These are phyloP conservation scores for Amanita phalloides DNA, from an alignment of 768 basidiomycete species.

Conservation along the genomic window DNA sequence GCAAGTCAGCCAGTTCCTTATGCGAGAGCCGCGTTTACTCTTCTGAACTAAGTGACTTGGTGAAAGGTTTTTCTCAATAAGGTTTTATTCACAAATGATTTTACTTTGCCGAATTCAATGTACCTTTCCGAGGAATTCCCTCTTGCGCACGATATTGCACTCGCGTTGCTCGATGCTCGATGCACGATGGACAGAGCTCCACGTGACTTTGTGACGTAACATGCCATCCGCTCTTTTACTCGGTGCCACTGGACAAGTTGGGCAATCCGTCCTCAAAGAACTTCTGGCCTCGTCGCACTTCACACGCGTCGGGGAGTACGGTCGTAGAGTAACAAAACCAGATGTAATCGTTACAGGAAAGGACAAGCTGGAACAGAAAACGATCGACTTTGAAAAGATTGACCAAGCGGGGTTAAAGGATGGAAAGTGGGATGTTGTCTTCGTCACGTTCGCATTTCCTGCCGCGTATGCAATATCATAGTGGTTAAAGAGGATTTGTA, in stretches of 20 bases:
- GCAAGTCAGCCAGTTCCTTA: neutral
- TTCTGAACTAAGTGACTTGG: no score
- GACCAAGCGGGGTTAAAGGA: conserved; percentile 27
- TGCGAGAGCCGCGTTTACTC: no score
- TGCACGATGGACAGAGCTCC: no score
- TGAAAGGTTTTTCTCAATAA: no score
- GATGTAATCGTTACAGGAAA: conserved; percentile 28
- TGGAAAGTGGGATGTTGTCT: conserved; percentile 65
- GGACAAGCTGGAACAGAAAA: conserved; percentile 59
- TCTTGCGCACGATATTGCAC: no score
- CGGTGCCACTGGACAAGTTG: conserved; percentile 67
- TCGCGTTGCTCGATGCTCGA: no score
- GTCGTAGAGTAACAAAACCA: conserved; percentile 44
- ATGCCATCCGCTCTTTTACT: conserved; percentile 45
- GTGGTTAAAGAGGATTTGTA: neutral
- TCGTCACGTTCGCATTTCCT: conserved; percentile 41
- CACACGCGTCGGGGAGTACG: conserved; percentile 57
- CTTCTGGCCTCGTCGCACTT: conserved; percentile 48
- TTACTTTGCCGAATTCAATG: no score
- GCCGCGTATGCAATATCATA: neutral
- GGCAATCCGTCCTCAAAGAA: conserved; percentile 47
- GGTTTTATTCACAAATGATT: no score
- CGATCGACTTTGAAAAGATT: conserved; percentile 60
- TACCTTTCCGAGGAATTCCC: no score
- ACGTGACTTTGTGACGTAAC: no score